phyloP scores from a whole-genome alignment of 176 grass and related monocot genomes.

The Guadua angustifolia region DNA sequence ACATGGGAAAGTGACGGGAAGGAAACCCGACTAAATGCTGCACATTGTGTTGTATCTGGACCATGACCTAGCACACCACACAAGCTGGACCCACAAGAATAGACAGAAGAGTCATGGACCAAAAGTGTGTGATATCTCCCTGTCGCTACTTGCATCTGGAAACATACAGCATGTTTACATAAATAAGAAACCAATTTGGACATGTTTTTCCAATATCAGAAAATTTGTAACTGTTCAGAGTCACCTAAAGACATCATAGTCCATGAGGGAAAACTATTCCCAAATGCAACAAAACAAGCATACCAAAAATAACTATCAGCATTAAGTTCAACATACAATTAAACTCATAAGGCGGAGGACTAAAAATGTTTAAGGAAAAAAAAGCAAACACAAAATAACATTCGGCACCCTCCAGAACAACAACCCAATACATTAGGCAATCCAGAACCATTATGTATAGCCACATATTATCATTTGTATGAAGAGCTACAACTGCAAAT shows the following conservation, averaged over 20 bases:
- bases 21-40: constrained; percentile 72
- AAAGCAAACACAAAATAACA: background rate
- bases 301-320: constrained; percentile 1
- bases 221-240: constrained; percentile 11
- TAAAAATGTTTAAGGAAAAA: background rate
- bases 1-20: constrained; percentile 85
- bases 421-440: background rate
- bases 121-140: constrained; percentile 97
- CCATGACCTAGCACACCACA: constrained; percentile 99
- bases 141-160: constrained; percentile 98
- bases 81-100: constrained; percentile 96
- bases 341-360: constrained; percentile 14
- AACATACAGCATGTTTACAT: constrained; percentile 49
- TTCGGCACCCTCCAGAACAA: background rate
- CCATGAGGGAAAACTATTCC: constrained; percentile 18
- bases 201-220: constrained; percentile 24
- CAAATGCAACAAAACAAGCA: background rate
- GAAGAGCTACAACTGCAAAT: background rate
- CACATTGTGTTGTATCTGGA: constrained; percentile 87
- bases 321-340: background rate
- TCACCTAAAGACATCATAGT: constrained; percentile 34
- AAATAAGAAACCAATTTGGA: constrained; percentile 50
- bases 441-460: background rate
- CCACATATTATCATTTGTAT: background rate
- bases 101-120: constrained; percentile 92